These are phyloP conservation scores for Daldinia bambusicola DNA, from an alignment of 495 filamentous ascomycete genomes.

Conservation along the genomic window DNA sequence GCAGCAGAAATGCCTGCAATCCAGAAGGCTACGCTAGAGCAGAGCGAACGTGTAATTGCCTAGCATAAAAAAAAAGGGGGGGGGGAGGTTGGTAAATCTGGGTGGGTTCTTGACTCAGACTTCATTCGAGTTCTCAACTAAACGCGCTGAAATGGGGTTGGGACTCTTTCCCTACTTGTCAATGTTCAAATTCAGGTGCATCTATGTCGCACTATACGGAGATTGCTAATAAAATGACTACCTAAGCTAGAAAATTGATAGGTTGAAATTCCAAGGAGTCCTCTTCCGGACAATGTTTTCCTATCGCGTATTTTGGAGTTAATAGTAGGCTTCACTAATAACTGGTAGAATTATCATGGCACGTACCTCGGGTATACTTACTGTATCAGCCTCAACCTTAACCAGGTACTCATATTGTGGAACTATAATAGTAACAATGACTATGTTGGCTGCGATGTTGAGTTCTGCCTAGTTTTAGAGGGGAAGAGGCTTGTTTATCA, in stretches of 20 bases:
- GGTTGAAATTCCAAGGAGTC: background rate
- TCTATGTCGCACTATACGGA: background rate
- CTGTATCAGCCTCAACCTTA: too few relatives aligned
- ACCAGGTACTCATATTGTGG: too few relatives aligned
- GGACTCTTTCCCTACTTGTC: background rate
- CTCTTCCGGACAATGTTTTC: background rate
- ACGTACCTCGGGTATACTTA: too few relatives aligned
- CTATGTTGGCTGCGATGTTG: too few relatives aligned
- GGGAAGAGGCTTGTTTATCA: too few relatives aligned
- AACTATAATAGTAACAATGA: too few relatives aligned
- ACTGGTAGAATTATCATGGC: too few relatives aligned
- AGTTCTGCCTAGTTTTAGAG: too few relatives aligned
- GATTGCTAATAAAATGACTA: background rate
- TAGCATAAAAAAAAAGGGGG: background rate
- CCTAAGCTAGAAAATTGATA: background rate
- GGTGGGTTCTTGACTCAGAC: background rate
- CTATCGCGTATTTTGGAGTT: too few relatives aligned
- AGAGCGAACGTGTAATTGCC: too few relatives aligned
- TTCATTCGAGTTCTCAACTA: background rate
- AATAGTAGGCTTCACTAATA: too few relatives aligned
- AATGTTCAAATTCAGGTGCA: background rate
- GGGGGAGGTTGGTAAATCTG: background rate
- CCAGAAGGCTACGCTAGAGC: conserved; percentile 23
- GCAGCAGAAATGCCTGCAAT: conserved; percentile 12
- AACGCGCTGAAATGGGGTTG: background rate